Conservation (phyloP, 75 land plant species). For the Pinus taeda region DNA sequence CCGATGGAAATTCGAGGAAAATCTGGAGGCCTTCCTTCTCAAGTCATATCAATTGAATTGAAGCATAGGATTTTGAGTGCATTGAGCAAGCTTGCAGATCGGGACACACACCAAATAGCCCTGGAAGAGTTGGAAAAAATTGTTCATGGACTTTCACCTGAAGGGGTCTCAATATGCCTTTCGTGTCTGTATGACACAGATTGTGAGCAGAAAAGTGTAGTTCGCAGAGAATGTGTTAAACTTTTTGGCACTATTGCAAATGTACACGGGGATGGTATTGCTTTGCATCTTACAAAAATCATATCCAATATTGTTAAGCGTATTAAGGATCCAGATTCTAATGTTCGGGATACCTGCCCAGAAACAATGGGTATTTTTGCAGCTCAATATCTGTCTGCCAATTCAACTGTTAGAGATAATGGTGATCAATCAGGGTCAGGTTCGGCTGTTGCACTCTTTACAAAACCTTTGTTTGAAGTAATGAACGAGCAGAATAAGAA, state of each 20-base stretch:
- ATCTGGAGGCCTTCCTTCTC: conserved; percentile 12
- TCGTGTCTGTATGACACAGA: conserved; percentile 35
- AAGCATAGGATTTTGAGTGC: conserved; percentile 36
- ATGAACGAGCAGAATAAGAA: conserved; percentile 32
- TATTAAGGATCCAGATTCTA: conserved; percentile 39
- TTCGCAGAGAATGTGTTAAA: conserved; percentile 31
- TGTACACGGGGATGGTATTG: conserved; percentile 22
- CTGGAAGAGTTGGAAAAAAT: conserved; percentile 30
- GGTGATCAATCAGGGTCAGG: conserved; percentile 4
- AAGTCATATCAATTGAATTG: conserved; percentile 27
- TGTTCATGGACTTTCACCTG: conserved; percentile 27
- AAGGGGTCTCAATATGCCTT: conserved; percentile 32
- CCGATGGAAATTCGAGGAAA: conserved; percentile 2
- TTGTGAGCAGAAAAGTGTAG: conserved; percentile 35
- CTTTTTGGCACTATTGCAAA: conserved; percentile 34
- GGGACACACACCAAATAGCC: conserved; percentile 49
- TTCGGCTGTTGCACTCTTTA: conserved; percentile 17
- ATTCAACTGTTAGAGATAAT: conserved; percentile 1
- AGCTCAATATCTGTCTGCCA: conserved; percentile 13
- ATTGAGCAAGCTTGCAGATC: conserved; percentile 38
- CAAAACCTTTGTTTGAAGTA: conserved; percentile 37
- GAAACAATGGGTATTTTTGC: conserved; percentile 33
- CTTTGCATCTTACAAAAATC: conserved; percentile 32
- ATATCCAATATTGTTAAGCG: conserved; percentile 23
- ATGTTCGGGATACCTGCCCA: conserved; percentile 37